Conservation (phyloP, 441 rosid genomes). For the Populus hybrid region DNA sequence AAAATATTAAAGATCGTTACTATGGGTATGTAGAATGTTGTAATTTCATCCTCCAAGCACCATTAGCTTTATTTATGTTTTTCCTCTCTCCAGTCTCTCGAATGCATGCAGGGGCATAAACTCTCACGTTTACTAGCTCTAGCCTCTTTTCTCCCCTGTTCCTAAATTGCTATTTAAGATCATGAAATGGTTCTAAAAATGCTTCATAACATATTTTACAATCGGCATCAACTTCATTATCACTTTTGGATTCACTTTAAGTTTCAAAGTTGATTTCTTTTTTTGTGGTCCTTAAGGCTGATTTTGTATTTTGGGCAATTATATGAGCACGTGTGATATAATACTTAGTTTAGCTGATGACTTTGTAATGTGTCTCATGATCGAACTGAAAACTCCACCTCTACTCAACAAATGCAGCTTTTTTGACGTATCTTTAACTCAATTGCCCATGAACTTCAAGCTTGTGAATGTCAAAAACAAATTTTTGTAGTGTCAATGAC, state of each 20-base stretch:
- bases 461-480: no score
- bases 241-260: no score
- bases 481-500: no score
- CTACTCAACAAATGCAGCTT: no score
- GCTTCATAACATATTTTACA: no score
- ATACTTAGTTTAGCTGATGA: not conserved
- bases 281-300: not conserved
- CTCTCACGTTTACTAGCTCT: not conserved
- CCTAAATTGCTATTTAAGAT: no score
- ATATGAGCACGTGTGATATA: no score
- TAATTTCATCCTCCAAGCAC: not conserved
- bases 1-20: slow-evolving; percentile 94
- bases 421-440: no score
- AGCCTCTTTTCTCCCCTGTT: not conserved
- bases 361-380: fast-evolving
- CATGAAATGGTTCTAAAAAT: no score
- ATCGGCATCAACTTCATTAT: no score
- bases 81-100: not conserved
- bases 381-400: not conserved
- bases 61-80: not conserved
- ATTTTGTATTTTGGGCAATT: not conserved
- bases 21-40: slow-evolving; percentile 60
- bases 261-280: not conserved
- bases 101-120: no score
- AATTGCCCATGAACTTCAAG: no score